These are phyloP conservation scores for Dothistroma septosporum DNA, from an alignment of 2,329 filamentous ascomycete species.

Conservation along the genomic window DNA sequence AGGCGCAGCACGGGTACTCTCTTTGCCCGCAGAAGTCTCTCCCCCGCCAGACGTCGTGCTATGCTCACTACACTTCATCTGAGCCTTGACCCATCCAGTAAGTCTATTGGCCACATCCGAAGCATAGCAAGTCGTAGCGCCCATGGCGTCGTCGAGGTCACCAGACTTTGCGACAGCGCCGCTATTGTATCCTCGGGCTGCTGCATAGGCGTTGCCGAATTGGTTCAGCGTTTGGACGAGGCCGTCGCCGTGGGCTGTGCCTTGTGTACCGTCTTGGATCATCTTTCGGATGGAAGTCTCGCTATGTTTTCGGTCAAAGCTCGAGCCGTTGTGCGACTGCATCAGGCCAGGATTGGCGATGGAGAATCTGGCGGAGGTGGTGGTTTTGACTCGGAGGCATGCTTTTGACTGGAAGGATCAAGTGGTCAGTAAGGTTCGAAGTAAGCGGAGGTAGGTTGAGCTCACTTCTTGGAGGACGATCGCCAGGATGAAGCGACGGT, in stretches of 20 bases:
- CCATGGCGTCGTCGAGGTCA: constrained; percentile 38
- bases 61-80: constrained; percentile 1
- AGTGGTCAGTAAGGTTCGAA: neutral
- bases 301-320: neutral
- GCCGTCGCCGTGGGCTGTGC: constrained; percentile 43
- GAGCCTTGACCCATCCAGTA: constrained; percentile 38
- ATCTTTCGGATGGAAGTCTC: constrained; percentile 37
- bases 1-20: neutral
- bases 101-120: constrained; percentile 51
- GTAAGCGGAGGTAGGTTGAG: neutral
- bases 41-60: neutral
- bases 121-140: constrained; percentile 50
- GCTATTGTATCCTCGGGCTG: constrained; percentile 50
- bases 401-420: constrained; percentile 39
- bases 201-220: constrained; percentile 36
- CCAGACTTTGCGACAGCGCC: constrained; percentile 38
- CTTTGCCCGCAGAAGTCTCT: neutral
- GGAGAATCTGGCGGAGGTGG: constrained; percentile 30
- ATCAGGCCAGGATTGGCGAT: constrained; percentile 44
- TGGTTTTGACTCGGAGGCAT: constrained; percentile 45
- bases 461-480: constrained; percentile 42
- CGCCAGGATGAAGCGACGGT: constrained; percentile 42
- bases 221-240: constrained; percentile 38
- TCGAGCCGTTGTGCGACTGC: constrained; percentile 41
- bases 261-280: constrained; percentile 44